Percentiles rank a stretch among this genome's conserved stretches.
These are phyloP conservation scores for Neofusicoccum sp. DNA, from an alignment of 2,329 filamentous ascomycete species.

Conservation along the genomic window DNA sequence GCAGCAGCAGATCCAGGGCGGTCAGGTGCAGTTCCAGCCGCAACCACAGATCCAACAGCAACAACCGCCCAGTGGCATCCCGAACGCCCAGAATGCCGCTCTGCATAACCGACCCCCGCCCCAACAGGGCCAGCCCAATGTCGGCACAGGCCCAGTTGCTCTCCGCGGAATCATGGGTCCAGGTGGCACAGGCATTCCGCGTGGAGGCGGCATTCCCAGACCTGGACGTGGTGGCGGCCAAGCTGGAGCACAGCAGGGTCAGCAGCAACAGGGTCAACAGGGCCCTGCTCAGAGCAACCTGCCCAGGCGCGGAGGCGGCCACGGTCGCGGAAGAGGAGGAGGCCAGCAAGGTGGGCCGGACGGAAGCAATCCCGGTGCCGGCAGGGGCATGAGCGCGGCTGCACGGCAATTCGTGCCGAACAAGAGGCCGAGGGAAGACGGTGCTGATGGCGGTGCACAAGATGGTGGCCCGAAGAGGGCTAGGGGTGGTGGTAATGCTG, in stretches of 20 bases:
- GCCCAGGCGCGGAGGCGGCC: conserved; percentile 15
- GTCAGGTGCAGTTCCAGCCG: conserved; percentile 16
- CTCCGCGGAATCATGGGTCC: conserved; percentile 28
- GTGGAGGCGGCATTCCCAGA: conserved; percentile 29
- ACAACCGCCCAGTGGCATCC: conserved; percentile 16
- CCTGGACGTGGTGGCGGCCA: conserved; percentile 30
- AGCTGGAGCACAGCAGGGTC: conserved; percentile 26
- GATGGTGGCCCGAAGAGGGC: conserved; percentile 4
- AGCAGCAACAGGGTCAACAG: conserved; percentile 22
- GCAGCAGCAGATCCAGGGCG: conserved; percentile 18
- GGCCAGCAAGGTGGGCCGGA: conserved; percentile 12
- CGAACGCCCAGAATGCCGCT: neutral
- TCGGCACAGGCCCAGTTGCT: conserved; percentile 32
- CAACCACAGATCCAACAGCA: conserved; percentile 20
- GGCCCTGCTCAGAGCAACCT: conserved; percentile 23
- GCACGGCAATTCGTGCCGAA: conserved; percentile 38
- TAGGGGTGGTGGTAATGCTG: conserved; percentile 1
- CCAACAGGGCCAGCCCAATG: conserved; percentile 13
- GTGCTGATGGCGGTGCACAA: conserved; percentile 19
- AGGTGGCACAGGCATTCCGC: conserved; percentile 20
- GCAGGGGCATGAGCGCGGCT: conserved; percentile 33
- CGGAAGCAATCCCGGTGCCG: conserved; percentile 26
- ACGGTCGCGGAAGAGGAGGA: conserved; percentile 12
- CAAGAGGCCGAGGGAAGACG: conserved; percentile 32
- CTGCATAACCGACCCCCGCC: conserved; percentile 7